These are phyloP conservation scores for Hepatocystis sp. DNA, from an alignment of 169 alveolate species.

Conservation along the genomic window DNA sequence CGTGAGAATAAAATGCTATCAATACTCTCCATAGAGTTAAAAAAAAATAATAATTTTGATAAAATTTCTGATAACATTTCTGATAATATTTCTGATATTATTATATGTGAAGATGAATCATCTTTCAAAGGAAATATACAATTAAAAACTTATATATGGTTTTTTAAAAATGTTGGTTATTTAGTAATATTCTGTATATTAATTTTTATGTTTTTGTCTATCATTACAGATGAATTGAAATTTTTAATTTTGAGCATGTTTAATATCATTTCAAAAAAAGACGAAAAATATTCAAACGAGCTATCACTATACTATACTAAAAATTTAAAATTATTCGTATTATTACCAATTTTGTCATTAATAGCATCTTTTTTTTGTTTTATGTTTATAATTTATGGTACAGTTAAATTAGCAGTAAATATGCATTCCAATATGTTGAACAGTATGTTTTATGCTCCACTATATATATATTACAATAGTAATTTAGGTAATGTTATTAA, in stretches of 20 bases:
- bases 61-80: no score
- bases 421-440: conserved; percentile 76
- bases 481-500: conserved; percentile 79
- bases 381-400: conserved; percentile 70
- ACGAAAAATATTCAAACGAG: conserved; percentile 11
- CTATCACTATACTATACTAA: not conserved
- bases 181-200: conserved; percentile 22
- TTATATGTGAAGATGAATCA: conserved; percentile 18
- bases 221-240: conserved; percentile 58
- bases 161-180: conserved; percentile 29
- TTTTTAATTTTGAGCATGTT: conserved; percentile 25
- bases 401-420: conserved; percentile 66
- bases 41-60: no score
- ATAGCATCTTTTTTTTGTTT: conserved; percentile 16
- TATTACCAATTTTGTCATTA: conserved; percentile 49
- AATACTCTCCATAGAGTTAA: not conserved
- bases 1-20: conserved; percentile 5
- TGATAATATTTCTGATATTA: not conserved
- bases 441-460: conserved; percentile 78
- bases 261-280: conserved; percentile 15
- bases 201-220: conserved; percentile 27
- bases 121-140: conserved; percentile 54
- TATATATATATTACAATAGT: conserved; percentile 79
- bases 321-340: conserved; percentile 14
- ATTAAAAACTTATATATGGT: conserved; percentile 58